phyloP scores from a whole-genome alignment of 306 rosid species.

The Vachellia collinsii region DNA sequence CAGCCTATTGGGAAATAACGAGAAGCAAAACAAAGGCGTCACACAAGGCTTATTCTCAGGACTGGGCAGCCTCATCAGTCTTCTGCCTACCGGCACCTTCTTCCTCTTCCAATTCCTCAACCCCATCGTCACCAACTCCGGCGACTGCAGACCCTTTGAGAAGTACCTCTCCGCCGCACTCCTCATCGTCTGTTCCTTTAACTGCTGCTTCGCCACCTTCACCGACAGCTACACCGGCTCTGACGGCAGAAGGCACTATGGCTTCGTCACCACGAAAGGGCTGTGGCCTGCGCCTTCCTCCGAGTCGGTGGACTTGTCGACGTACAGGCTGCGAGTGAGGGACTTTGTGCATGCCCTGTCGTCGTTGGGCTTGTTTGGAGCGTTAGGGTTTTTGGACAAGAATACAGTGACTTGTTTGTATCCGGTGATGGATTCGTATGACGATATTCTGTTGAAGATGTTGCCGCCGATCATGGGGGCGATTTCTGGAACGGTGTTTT shows the following conservation, averaged over 20 bases:
- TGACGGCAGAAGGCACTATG: conserved; percentile 62
- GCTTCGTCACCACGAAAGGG: conserved; percentile 56
- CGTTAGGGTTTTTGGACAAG: conserved; percentile 53
- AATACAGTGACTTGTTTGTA: conserved; percentile 58
- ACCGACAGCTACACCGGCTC: conserved; percentile 73
- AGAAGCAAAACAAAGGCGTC: not conserved
- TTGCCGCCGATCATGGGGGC: conserved; percentile 71
- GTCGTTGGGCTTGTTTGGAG: conserved; percentile 58
- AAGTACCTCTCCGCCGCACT: too few relatives aligned
- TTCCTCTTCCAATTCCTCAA: too few relatives aligned
- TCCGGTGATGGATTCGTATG: conserved; percentile 48
- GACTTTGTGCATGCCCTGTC: conserved; percentile 76
- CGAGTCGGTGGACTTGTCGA: conserved; percentile 40
- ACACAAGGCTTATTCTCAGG: too few relatives aligned
- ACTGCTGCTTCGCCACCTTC: conserved; percentile 71
- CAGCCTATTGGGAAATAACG: not conserved
- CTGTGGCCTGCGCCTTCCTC: conserved; percentile 71
- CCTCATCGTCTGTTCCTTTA: conserved; percentile 25
- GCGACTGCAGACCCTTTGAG: too few relatives aligned
- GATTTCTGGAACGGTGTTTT: conserved; percentile 54
- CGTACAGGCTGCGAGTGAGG: conserved; percentile 54
- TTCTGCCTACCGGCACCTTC: too few relatives aligned
- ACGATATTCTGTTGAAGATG: conserved; percentile 54
- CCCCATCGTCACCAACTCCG: too few relatives aligned
- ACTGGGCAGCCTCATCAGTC: too few relatives aligned